These are phyloP conservation scores for Aspergillus texensis DNA, from an alignment of 2,329 filamentous ascomycete species.

Conservation along the genomic window DNA sequence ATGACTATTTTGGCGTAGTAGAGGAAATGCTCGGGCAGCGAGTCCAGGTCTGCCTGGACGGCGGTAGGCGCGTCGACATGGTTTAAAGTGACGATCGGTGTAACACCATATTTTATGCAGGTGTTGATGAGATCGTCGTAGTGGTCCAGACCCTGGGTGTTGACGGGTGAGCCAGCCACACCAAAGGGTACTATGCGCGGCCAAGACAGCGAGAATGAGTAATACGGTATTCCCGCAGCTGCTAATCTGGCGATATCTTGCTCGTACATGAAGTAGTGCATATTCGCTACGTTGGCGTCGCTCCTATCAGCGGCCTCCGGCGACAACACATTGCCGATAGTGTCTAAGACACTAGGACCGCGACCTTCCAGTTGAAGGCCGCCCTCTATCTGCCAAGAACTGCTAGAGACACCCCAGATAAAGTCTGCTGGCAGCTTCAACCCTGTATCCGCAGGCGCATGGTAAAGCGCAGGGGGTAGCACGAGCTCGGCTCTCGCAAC, in stretches of 20 bases:
- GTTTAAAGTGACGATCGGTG: slow-evolving; percentile 75
- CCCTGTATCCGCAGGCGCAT: background rate
- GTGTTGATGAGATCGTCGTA: slow-evolving; percentile 76
- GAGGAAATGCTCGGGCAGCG: slow-evolving; percentile 75
- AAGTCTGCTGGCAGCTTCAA: background rate
- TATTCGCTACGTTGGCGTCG: background rate
- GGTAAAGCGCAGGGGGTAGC: background rate
- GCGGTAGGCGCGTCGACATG: slow-evolving; percentile 81
- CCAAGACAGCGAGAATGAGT: slow-evolving; percentile 78
- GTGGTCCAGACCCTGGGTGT: slow-evolving; percentile 73
- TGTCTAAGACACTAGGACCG: background rate
- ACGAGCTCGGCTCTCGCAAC: background rate
- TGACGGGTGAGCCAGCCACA: slow-evolving; percentile 73
- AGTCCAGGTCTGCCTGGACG: slow-evolving; percentile 75
- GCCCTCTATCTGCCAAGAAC: slow-evolving; percentile 1
- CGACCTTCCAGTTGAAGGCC: background rate
- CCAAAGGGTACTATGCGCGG: slow-evolving; percentile 78
- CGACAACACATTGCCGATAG: background rate
- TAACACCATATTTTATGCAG: slow-evolving; percentile 70
- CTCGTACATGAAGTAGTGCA: slow-evolving; percentile 3
- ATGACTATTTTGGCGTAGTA: slow-evolving; percentile 60
- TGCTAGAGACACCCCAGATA: background rate
- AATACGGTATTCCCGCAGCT: slow-evolving; percentile 36
- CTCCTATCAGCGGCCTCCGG: background rate
- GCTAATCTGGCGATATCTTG: background rate